These are phyloP conservation scores for Aurantiochytrium sp. DNA, from an alignment of 108 stramenopile species.

Conservation along the genomic window DNA sequence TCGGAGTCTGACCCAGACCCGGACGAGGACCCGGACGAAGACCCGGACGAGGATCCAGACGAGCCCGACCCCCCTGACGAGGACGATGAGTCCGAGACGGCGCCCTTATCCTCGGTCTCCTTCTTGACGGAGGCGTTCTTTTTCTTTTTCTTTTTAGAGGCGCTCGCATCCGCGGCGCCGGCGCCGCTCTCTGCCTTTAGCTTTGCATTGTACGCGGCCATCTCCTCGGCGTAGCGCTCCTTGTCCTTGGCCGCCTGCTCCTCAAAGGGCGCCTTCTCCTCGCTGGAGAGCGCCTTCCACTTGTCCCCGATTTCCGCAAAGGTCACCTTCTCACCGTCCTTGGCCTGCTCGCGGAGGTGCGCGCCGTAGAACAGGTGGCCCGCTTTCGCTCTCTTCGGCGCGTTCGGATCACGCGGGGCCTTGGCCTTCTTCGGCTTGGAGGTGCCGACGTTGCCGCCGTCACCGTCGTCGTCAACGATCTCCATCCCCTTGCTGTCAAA, in stretches of 20 bases:
- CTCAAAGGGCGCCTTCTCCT: background rate
- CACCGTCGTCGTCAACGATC: background rate
- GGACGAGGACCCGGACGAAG: background rate
- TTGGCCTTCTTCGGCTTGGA: background rate
- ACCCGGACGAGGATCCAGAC: background rate
- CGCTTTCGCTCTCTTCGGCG: background rate
- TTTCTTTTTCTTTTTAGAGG: background rate
- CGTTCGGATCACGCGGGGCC: background rate
- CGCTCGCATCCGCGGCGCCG: background rate
- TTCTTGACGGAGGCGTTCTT: background rate
- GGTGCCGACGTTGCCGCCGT: background rate
- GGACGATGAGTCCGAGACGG: background rate
- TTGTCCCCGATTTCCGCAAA: background rate
- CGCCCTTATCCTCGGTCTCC: background rate
- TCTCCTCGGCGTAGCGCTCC: background rate
- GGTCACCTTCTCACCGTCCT: background rate
- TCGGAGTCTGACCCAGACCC: background rate
- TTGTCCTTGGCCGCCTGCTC: background rate
- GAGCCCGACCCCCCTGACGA: too few species aligned
- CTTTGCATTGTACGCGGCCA: background rate
- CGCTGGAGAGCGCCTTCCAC: background rate
- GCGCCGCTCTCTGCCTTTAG: background rate
- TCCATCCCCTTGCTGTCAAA: background rate
- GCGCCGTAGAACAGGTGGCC: background rate
- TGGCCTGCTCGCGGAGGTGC: background rate